phyloP scores from a whole-genome alignment of 768 basidiomycete genomes.

The Termitomyces sp. region DNA sequence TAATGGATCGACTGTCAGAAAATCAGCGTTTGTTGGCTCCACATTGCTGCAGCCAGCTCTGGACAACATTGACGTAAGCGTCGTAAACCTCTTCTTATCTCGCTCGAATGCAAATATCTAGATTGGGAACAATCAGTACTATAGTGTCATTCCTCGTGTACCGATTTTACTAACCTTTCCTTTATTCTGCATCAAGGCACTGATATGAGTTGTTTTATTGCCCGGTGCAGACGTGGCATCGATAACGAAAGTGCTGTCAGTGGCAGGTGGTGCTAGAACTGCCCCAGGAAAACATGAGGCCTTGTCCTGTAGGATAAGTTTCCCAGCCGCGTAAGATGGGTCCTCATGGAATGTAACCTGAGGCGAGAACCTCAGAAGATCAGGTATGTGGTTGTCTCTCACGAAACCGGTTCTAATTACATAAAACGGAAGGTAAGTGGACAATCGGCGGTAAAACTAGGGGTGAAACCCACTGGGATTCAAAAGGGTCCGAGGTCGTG shows the following conservation, averaged over 20 bases:
- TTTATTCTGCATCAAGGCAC: conserved; percentile 78
- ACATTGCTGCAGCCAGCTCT: conserved; percentile 83
- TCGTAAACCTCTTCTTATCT: conserved; percentile 75
- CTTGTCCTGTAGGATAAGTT: conserved; percentile 93
- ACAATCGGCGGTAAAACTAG: conserved; percentile 3
- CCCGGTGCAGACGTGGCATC: conserved; percentile 97
- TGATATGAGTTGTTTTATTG: conserved; percentile 94
- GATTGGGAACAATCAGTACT: not conserved
- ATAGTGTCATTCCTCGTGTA: not conserved
- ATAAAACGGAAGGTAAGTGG: conserved; percentile 7
- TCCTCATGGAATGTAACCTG: conserved; percentile 63
- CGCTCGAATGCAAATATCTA: conserved; percentile 88
- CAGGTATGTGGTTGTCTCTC: conserved; percentile 74
- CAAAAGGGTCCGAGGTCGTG: conserved; percentile 43
- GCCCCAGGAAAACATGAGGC: conserved; percentile 95
- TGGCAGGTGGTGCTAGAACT: conserved; percentile 70
- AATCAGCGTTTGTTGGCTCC: conserved; percentile 72
- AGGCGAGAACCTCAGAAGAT: conserved; percentile 77
- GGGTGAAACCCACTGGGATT: conserved; percentile 38
- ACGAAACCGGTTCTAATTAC: conserved; percentile 53
- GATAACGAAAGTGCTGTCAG: conserved; percentile 56
- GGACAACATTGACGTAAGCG: conserved; percentile 80
- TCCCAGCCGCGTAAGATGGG: conserved; percentile 67
- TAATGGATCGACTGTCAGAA: conserved; percentile 69
- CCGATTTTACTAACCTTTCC: conserved; percentile 57